phyloP scores from a whole-genome alignment of 2,329 filamentous ascomycete species.

The Monosporascus sp. region DNA sequence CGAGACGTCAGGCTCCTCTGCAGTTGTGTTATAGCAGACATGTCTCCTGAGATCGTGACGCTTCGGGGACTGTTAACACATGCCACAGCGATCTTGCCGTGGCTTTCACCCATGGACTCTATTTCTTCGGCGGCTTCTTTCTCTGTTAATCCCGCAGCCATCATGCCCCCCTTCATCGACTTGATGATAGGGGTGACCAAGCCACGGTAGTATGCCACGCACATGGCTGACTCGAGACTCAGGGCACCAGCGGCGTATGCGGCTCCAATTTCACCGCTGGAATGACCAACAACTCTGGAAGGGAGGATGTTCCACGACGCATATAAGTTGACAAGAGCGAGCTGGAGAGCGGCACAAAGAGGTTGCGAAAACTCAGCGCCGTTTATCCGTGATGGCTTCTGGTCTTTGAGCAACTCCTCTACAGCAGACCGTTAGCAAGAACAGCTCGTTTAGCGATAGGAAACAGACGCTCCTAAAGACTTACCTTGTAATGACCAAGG shows the following conservation, averaged over 20 bases:
- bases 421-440: background rate
- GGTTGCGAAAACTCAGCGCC: constrained; percentile 19
- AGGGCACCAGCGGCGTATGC: constrained; percentile 30
- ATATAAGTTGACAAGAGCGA: constrained; percentile 31
- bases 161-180: constrained; percentile 31
- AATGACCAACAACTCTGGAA: constrained; percentile 31
- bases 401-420: constrained; percentile 10
- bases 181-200: constrained; percentile 2
- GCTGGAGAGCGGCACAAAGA: constrained; percentile 29
- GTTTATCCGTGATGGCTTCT: constrained; percentile 5
- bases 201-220: constrained; percentile 32
- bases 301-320: constrained; percentile 24
- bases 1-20: constrained; percentile 6
- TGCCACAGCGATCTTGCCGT: constrained; percentile 3
- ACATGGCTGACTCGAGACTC: constrained; percentile 24
- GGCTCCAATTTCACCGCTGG: constrained; percentile 35
- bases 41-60: constrained; percentile 19
- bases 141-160: constrained; percentile 21
- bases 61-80: constrained; percentile 18
- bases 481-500: constrained; percentile 3
- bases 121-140: constrained; percentile 1
- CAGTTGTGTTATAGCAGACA: constrained; percentile 7
- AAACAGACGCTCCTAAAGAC: background rate
- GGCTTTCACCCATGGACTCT: background rate
- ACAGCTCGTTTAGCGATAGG: background rate